These are phyloP conservation scores for Cyberlindnera suaveolens DNA, from an alignment of 805 yeast genomes.

Conservation along the genomic window DNA sequence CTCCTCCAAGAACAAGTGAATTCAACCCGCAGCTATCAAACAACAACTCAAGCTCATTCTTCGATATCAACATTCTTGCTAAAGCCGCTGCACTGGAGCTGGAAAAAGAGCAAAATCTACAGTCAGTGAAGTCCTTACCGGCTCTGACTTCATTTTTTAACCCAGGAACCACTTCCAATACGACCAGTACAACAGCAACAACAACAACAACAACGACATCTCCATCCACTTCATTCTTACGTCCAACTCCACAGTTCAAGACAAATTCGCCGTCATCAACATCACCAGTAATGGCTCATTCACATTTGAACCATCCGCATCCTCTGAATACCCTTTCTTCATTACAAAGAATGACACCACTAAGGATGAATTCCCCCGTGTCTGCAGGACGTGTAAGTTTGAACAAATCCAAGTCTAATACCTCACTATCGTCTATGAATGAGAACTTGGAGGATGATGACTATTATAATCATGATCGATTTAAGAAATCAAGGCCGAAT, in stretches of 20 bases:
- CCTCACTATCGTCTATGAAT: constrained; percentile 22
- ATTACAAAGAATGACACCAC: constrained; percentile 59
- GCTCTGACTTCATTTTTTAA: constrained; percentile 22
- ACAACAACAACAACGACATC: constrained; percentile 2
- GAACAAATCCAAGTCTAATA: constrained; percentile 21
- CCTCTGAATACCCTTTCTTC: constrained; percentile 39
- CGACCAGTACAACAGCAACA: background rate
- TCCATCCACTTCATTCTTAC: constrained; percentile 2
- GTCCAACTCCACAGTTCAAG: constrained; percentile 12
- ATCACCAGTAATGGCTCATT: constrained; percentile 15
- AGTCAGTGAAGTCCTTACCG: constrained; percentile 24
- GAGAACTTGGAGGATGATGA: constrained; percentile 37
- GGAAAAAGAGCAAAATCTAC: constrained; percentile 24
- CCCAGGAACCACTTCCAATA: constrained; percentile 1
- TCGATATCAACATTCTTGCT: constrained; percentile 25
- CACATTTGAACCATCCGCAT: constrained; percentile 21
- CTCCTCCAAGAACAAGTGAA: constrained; percentile 14
- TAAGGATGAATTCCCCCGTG: constrained; percentile 27
- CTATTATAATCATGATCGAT: constrained; percentile 25
- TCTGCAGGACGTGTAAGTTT: constrained; percentile 16
- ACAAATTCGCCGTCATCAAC: constrained; percentile 14
- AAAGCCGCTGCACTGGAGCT: constrained; percentile 26
- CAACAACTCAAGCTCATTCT: constrained; percentile 8
- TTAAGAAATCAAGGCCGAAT: constrained; percentile 34
- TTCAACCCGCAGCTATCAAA: constrained; percentile 5